Base-by-base conservation (phyloP, 257 asterid genomes). In the Jacaranda copaia region DNA sequence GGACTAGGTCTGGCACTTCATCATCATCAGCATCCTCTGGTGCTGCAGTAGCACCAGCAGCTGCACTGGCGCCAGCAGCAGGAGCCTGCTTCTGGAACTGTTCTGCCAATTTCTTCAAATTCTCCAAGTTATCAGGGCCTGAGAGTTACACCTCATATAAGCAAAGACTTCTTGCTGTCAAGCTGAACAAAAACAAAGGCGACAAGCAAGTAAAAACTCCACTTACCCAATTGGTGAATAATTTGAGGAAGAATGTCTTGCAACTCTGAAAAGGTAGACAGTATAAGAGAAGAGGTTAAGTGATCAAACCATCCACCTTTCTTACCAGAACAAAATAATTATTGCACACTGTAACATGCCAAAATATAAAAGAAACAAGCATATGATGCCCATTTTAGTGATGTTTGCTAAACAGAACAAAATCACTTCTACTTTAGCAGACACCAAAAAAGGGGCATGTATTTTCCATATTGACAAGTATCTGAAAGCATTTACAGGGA, bases 71-170 rank as follows among this genome's bases (percentile, higher is more conserved):
- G 3, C 75, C 85, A 68, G 80, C 80, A 19, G 80, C 86, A 49
- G 97, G 87, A 35, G 75, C 82, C 80, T 91, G 97, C 86, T 88
- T 88, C 82, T 92, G 92, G 84, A 89, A 91, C 75, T 92, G 96
- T 75, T 92, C 92, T 12, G 97, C 98, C 72, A 92, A 72, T 80
- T 89, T 90, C 85, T 89, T 92, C 91, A 87, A 81, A 67, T 89
- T 85, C 89, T 90, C 97, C 88, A 92, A 77, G 79, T 92, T 90
- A 87, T 90, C 95, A 0, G 96, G 93, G 6, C 97, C 97, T 92
- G 89, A 43, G 67, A 3, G 3, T 45, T 43, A 15, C 15, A 55
- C 5, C 4, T 11, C 1, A 0, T 9, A 36, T 68, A 8, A 49
- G 71, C 5, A 18, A 20, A 60, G 5, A 11, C 8, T 42, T 53